phyloP scores from a whole-genome alignment of 345 rosid genomes.

The Arabidopsis suecica region DNA sequence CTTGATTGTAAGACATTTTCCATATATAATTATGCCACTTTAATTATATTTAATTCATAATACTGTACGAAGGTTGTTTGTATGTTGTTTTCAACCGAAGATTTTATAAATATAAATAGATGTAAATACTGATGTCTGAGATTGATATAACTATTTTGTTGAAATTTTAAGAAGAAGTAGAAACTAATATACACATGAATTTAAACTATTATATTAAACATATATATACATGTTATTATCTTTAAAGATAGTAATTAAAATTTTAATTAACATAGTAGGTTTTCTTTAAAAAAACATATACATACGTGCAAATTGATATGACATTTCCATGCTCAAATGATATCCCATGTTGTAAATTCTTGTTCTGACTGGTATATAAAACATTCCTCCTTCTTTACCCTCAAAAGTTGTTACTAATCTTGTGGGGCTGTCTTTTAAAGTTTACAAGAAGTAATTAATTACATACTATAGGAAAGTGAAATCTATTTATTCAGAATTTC shows the following conservation, averaged over 20 bases:
- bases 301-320: too few relatives aligned
- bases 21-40: not conserved
- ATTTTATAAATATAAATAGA: not conserved
- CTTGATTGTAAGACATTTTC: constrained; percentile 15
- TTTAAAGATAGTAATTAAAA: too few relatives aligned
- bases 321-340: too few relatives aligned
- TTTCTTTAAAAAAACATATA: too few relatives aligned
- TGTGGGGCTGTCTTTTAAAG: too few relatives aligned
- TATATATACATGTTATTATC: too few relatives aligned
- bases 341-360: too few relatives aligned
- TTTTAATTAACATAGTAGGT: too few relatives aligned
- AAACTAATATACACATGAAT: not conserved
- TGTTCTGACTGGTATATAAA: too few relatives aligned
- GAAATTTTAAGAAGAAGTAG: not conserved
- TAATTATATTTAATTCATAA: not conserved
- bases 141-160: not conserved
- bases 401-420: too few relatives aligned
- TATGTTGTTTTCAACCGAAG: not conserved
- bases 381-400: too few relatives aligned
- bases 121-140: not conserved
- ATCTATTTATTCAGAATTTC: not conserved
- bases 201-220: not conserved
- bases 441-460: not conserved
- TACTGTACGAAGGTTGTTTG: not conserved
- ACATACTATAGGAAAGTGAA: not conserved